Evolutionary conservation across 1,139 yeast genomes (phyloP).

Genomic region (Hansenula sp.): DNA sequence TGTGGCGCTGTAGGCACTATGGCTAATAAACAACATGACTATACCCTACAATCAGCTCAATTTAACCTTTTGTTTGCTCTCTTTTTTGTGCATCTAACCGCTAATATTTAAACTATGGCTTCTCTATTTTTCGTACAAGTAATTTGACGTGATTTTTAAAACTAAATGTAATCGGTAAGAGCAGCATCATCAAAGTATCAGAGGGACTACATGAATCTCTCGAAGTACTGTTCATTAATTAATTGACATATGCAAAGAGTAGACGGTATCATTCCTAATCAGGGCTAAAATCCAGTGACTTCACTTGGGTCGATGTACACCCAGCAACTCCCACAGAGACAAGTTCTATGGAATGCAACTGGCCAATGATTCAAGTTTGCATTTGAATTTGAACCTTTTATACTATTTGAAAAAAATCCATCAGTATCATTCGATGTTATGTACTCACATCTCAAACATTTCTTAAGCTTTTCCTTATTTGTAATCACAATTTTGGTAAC

Average conservation of each 20-base stretch:
- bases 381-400: conserved; percentile 22
- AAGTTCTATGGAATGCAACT: conserved; percentile 67
- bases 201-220: no score
- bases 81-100: no score
- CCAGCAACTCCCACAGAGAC: conserved; percentile 84
- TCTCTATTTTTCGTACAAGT: no score
- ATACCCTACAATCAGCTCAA: no score
- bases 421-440: conserved; percentile 33
- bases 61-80: no score
- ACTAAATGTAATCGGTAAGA: no score
- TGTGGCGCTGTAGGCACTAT: no score
- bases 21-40: no score
- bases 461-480: conserved; percentile 17
- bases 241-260: background rate
- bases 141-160: no score
- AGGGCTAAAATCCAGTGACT: background rate
- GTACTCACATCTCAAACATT: conserved; percentile 21
- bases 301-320: conserved; percentile 23
- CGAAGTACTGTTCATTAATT: background rate
- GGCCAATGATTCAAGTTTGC: conserved; percentile 55
- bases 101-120: no score
- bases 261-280: no score
- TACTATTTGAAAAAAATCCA: conserved; percentile 20
- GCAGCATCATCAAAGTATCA: no score
- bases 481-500: conserved; percentile 36